Conservation (phyloP, 2,329 filamentous ascomycete species). For the Fusarium udum region DNA sequence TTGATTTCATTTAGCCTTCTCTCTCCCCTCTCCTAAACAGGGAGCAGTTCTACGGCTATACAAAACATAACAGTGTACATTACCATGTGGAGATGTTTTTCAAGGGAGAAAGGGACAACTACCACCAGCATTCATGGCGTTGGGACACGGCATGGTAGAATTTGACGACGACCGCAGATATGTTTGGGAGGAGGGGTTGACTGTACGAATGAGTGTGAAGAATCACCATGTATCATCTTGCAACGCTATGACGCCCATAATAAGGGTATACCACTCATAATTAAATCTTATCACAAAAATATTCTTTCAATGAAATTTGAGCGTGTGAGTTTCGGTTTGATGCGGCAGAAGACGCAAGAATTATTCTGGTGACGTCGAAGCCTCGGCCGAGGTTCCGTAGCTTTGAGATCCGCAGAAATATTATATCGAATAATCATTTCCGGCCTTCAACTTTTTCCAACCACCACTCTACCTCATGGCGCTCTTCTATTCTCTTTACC, state of each 20-base stretch:
- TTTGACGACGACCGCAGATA: constrained; percentile 22
- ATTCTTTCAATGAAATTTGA: background rate
- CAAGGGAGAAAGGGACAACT: constrained; percentile 1
- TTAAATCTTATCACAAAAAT: constrained; percentile 6
- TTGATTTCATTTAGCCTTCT: constrained; percentile 59
- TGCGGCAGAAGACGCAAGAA: constrained; percentile 14
- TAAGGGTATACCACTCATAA: constrained; percentile 39
- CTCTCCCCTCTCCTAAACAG: constrained; percentile 68
- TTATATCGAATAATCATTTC: constrained; percentile 20
- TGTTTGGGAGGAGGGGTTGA: constrained; percentile 32
- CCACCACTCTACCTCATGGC: background rate
- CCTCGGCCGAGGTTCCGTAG: constrained; percentile 23
- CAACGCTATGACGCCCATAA: constrained; percentile 20
- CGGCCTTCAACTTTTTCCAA: background rate
- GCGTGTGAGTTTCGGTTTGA: constrained; percentile 3
- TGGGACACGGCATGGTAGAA: constrained; percentile 36
- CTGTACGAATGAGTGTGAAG: constrained; percentile 34
- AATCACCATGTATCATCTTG: constrained; percentile 40
- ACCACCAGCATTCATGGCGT: constrained; percentile 42
- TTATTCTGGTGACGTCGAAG: constrained; percentile 31
- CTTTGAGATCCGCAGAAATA: constrained; percentile 31
- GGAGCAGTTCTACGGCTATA: constrained; percentile 12
- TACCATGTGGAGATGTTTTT: constrained; percentile 29
- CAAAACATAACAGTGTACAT: constrained; percentile 38
- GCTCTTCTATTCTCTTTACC: background rate